These are phyloP conservation scores for Trichoderma virens DNA, from an alignment of 495 filamentous ascomycete genomes.

Conservation along the genomic window DNA sequence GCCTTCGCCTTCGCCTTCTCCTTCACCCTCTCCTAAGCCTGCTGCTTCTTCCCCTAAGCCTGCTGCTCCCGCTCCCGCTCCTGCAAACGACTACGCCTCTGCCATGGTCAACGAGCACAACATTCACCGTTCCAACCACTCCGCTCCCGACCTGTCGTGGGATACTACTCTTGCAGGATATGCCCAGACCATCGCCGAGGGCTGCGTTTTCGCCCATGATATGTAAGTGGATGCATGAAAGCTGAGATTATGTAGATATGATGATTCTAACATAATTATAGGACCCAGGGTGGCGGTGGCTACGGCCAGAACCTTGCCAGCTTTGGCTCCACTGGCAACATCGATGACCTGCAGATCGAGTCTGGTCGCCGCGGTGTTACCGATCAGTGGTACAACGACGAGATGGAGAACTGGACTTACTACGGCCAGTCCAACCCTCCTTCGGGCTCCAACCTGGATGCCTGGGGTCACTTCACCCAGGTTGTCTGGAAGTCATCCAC, in stretches of 20 bases:
- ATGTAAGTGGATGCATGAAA: constrained; percentile 47
- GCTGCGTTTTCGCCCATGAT: constrained; percentile 68
- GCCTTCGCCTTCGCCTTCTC: constrained; percentile 12
- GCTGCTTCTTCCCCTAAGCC: constrained; percentile 11
- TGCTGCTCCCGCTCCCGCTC: constrained; percentile 14
- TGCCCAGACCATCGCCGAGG: constrained; percentile 40
- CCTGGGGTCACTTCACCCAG: constrained; percentile 86
- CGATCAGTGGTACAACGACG: constrained; percentile 78
- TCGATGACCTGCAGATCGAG: constrained; percentile 23
- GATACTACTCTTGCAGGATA: constrained; percentile 51
- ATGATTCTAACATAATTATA: constrained; percentile 19
- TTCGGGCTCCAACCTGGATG: constrained; percentile 53
- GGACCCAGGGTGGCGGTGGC: constrained; percentile 46
- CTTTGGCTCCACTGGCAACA: constrained; percentile 25
- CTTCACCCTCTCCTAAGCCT: constrained; percentile 10
- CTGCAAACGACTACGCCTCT: constrained; percentile 24
- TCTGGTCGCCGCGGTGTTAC: constrained; percentile 58
- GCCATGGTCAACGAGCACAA: constrained; percentile 68
- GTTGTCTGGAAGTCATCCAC: constrained; percentile 73
- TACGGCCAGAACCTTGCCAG: constrained; percentile 84
- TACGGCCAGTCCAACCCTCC: constrained; percentile 34
- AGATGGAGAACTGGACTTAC: constrained; percentile 42
- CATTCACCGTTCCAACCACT: constrained; percentile 77
- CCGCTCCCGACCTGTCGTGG: constrained; percentile 56
- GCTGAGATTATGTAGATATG: constrained; percentile 12